These are phyloP conservation scores for Hypericum androsaemum DNA, from an alignment of 345 rosid species.

Conservation along the genomic window DNA sequence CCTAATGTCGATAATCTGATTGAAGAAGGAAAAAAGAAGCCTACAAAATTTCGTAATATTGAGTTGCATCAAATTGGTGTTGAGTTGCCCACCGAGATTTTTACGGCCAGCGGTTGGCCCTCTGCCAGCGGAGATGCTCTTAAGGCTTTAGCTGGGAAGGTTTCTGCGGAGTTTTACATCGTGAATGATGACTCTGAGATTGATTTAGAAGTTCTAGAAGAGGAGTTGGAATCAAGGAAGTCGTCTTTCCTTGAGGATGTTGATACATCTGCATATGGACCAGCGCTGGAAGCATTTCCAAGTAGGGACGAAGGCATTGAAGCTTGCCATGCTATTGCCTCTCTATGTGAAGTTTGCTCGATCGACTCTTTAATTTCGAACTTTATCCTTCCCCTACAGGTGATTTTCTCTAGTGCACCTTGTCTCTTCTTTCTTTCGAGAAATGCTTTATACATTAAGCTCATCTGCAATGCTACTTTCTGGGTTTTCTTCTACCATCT, in stretches of 20 bases:
- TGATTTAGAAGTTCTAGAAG: constrained; percentile 13
- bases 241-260: constrained; percentile 16
- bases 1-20: constrained; percentile 67
- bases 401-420: constrained; percentile 20
- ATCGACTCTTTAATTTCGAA: constrained; percentile 87
- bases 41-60: constrained; percentile 60
- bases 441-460: too few relatives aligned
- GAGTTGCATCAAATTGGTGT: constrained; percentile 42
- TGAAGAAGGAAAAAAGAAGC: constrained; percentile 74
- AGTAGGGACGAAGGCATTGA: constrained; percentile 54
- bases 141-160: constrained; percentile 69
- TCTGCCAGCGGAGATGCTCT: constrained; percentile 70
- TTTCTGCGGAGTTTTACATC: constrained; percentile 59
- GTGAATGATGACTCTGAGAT: constrained; percentile 21
- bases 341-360: constrained; percentile 86
- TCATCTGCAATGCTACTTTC: too few relatives aligned
- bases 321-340: constrained; percentile 87
- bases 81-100: constrained; percentile 42
- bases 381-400: constrained; percentile 95
- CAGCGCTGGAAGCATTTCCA: constrained; percentile 44
- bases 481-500: too few relatives aligned
- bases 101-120: constrained; percentile 76
- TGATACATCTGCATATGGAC: constrained; percentile 45
- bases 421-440: not conserved
- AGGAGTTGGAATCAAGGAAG: constrained; percentile 15